Evolutionary conservation across 2,329 filamentous ascomycete species (phyloP).

Genomic region (Passalora sequoiae): DNA sequence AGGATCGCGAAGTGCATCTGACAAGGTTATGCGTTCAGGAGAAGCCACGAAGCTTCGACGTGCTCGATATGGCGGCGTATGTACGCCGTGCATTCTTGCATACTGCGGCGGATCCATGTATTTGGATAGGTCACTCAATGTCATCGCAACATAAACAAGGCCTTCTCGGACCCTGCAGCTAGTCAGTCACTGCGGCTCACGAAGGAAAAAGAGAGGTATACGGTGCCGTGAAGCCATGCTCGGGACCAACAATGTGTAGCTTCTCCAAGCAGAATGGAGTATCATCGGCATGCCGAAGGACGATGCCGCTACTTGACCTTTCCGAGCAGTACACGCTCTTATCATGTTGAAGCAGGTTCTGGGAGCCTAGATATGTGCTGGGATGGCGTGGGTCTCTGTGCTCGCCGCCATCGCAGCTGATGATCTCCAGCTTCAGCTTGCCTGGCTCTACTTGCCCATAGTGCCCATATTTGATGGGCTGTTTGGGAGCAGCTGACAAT

Average conservation of each 20-base stretch:
- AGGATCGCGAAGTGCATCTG: slow-evolving; percentile 31
- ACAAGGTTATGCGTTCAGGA: slow-evolving; percentile 28
- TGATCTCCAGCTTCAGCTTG: slow-evolving; percentile 75
- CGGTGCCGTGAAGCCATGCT: slow-evolving; percentile 77
- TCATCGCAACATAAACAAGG: slow-evolving; percentile 87
- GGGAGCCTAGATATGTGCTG: slow-evolving; percentile 57
- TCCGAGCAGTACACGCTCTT: slow-evolving; percentile 85
- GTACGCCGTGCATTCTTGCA: slow-evolving; percentile 23
- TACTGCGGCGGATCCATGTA: slow-evolving; percentile 31
- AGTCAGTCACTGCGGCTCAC: slow-evolving; percentile 30
- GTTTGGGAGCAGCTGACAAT: slow-evolving; percentile 15
- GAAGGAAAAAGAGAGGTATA: slow-evolving; percentile 47
- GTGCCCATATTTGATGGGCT: slow-evolving; percentile 69
- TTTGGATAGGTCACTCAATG: slow-evolving; percentile 65
- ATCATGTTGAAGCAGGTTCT: slow-evolving; percentile 81
- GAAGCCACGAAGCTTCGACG: slow-evolving; percentile 21
- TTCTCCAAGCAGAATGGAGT: slow-evolving; percentile 79
- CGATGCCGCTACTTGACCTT: slow-evolving; percentile 78
- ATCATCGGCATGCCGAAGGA: slow-evolving; percentile 74
- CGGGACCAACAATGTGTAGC: slow-evolving; percentile 80
- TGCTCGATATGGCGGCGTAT: slow-evolving; percentile 24
- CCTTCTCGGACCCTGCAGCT: slow-evolving; percentile 72
- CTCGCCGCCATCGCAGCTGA: slow-evolving; percentile 79
- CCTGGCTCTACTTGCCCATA: slow-evolving; percentile 84
- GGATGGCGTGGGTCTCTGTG: slow-evolving; percentile 47